phyloP scores from a whole-genome alignment of 345 rosid species.

The Eucalyptus polybractea region DNA sequence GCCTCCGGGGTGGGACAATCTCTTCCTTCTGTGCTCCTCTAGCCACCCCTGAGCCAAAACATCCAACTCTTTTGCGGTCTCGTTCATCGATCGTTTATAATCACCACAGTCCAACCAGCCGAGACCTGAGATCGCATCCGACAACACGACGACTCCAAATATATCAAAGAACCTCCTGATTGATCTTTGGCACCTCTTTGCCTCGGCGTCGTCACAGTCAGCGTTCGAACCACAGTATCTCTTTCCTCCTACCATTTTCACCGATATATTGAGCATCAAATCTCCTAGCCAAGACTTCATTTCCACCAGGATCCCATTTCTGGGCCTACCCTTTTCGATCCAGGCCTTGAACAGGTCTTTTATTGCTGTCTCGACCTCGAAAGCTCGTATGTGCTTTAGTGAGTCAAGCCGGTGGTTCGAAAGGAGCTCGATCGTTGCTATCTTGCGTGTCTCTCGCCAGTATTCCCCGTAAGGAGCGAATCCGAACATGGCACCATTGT shows the following conservation, averaged over 20 bases:
- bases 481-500: conserved; percentile 19
- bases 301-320: neutral
- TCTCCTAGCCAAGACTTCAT: conserved; percentile 24
- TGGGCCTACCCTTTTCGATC: neutral
- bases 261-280: conserved; percentile 1
- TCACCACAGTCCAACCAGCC: conserved; percentile 24
- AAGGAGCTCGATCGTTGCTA: conserved; percentile 1
- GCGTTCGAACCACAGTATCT: neutral
- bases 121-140: conserved; percentile 24
- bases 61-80: conserved; percentile 18
- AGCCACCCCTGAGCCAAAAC: conserved; percentile 11
- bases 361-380: conserved; percentile 5
- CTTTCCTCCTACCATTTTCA: conserved; percentile 19
- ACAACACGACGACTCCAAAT: conserved; percentile 6
- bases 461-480: conserved; percentile 21
- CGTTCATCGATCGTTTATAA: conserved; percentile 12
- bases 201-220: neutral
- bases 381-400: conserved; percentile 1
- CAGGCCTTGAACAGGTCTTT: neutral
- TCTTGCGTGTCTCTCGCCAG: conserved; percentile 25
- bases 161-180: conserved; percentile 1
- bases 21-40: conserved; percentile 22
- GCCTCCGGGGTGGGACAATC: neutral
- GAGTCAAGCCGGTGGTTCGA: conserved; percentile 12
- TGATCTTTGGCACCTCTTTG: neutral